phyloP scores from a whole-genome alignment of 108 stramenopile genomes.

The Chaetoceros muelleri region DNA sequence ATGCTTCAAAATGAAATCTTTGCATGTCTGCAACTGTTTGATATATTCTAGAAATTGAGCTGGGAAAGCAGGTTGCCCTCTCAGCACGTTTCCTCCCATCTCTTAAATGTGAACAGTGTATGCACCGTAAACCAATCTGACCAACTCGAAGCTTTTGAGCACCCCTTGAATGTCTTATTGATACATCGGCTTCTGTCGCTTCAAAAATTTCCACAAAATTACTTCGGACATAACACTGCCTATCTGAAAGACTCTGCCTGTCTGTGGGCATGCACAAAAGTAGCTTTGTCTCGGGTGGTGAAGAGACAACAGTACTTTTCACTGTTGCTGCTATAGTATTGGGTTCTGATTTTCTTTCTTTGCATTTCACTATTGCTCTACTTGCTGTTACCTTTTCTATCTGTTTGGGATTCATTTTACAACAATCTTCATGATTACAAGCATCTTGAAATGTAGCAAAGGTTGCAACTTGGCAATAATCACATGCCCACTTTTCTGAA shows the following conservation, averaged over 20 bases:
- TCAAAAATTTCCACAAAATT: constrained; percentile 80
- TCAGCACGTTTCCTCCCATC: constrained; percentile 65
- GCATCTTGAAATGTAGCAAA: constrained; percentile 75
- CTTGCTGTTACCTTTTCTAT: not conserved
- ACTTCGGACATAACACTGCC: constrained; percentile 79
- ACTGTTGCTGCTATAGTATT: constrained; percentile 13
- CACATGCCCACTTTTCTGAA: constrained; percentile 58
- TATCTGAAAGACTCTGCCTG: constrained; percentile 62
- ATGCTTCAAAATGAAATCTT: constrained; percentile 82
- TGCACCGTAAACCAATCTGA: constrained; percentile 79
- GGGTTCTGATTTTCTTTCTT: constrained; percentile 15
- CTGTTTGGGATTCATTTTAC: constrained; percentile 8
- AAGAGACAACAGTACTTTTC: constrained; percentile 14
- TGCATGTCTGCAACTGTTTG: constrained; percentile 84
- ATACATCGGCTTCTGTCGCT: constrained; percentile 58
- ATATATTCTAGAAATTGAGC: constrained; percentile 56
- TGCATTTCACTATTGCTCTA: not conserved
- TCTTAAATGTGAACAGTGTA: constrained; percentile 70
- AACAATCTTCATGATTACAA: constrained; percentile 64
- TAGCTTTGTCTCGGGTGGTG: constrained; percentile 22
- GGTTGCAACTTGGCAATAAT: constrained; percentile 67
- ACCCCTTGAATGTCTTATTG: constrained; percentile 73
- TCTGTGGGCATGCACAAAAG: constrained; percentile 59
- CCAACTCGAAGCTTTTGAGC: constrained; percentile 67
- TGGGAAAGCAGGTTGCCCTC: constrained; percentile 75